These are phyloP conservation scores for Sisymbrium irio DNA, from an alignment of 345 rosid species.

Conservation along the genomic window DNA sequence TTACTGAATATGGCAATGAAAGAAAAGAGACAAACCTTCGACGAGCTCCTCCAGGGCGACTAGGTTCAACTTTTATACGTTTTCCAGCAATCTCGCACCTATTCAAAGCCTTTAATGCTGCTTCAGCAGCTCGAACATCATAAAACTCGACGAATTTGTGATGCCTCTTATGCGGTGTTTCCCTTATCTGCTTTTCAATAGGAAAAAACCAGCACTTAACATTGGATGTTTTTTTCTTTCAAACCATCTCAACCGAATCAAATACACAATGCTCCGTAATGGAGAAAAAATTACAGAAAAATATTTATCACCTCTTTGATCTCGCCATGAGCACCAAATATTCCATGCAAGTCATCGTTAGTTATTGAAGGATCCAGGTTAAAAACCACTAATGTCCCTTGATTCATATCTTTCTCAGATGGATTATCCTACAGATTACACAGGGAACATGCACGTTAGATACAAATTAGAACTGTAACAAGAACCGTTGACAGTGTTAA, in stretches of 20 bases:
- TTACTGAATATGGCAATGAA: background rate
- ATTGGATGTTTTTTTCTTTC: background rate
- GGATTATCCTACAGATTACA: conserved; percentile 62
- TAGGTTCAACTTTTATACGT: conserved; percentile 82
- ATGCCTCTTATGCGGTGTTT: conserved; percentile 81
- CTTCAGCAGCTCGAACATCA: conserved; percentile 82
- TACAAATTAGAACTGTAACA: background rate
- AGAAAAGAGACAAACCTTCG: conserved; percentile 41
- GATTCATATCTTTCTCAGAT: conserved; percentile 67
- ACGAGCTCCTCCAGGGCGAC: conserved; percentile 91
- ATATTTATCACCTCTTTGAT: conserved; percentile 66
- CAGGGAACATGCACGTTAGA: background rate
- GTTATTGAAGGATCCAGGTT: conserved; percentile 81
- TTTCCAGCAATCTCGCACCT: conserved; percentile 84
- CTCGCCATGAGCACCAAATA: conserved; percentile 80
- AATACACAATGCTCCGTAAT: background rate
- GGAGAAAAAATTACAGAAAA: background rate
- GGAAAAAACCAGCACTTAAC: background rate
- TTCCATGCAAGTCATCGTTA: conserved; percentile 73
- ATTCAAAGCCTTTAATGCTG: conserved; percentile 69
- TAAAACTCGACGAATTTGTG: conserved; percentile 82
- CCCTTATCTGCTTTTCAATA: conserved; percentile 60
- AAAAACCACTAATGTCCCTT: conserved; percentile 75
- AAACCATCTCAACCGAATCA: background rate
- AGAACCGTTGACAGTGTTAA: background rate